Base-by-base conservation (phyloP, 2,329 filamentous ascomycete genomes). In the Penicillium sp. region DNA sequence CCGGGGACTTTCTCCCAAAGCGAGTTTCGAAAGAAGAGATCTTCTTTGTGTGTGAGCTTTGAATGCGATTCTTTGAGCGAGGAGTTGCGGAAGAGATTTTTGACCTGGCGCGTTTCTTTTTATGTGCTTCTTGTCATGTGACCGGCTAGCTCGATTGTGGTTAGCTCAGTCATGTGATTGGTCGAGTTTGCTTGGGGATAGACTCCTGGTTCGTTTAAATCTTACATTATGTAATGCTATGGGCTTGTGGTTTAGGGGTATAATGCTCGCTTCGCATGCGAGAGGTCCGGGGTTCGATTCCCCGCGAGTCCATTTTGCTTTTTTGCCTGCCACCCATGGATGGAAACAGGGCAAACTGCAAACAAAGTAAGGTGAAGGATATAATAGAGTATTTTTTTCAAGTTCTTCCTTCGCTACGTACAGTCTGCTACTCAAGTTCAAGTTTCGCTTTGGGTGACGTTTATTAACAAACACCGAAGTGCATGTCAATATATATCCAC, bases 1-100 rank as follows among this genome's bases (percentile, higher is more conserved):
- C 93, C 93, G 93, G 93, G 93, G 93, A 97, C 93, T 97, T 97
- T 97, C 93, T 96, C 93, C 93, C 91, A 94, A 97, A 97, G 92
- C 92, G 71, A 65, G 59, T 66, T 57, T 60, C n/a, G 61, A 71
- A 68, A 65, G 68, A 67, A 66, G 73, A 65, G 67, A 55, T 41
- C 55, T 61, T 62, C 81, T 89, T 90, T 88, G 90, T 96, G 79
- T 88, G 90, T 91, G 78, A 91, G 92, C 93, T 97, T 96, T 88
- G 91, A 96, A 86, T 88, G 92, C 93, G 93, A 97, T 96, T 91
- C 91, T 91, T 97, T 85, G 91, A 92, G 83, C 92, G 92, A 96
- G 91, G 86, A 89, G 87, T 86, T 84, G 84, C 78, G 70, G 72
- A 67, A 67, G 72, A 67, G 72, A 69, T 54, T 21, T 68, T 46